These are phyloP conservation scores for Boletus edulis DNA, from an alignment of 768 basidiomycete species.

Conservation along the genomic window DNA sequence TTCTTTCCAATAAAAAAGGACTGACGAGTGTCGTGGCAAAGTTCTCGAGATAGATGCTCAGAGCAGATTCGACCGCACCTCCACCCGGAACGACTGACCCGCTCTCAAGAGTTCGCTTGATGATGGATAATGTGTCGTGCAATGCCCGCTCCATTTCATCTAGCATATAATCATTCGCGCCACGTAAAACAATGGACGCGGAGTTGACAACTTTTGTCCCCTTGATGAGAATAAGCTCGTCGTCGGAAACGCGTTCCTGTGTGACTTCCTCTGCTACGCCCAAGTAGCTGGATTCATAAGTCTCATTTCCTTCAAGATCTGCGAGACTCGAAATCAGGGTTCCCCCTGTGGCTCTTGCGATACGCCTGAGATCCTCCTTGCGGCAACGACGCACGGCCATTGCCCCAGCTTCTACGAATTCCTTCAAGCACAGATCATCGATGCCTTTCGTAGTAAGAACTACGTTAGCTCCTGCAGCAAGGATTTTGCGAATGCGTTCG, in stretches of 20 bases:
- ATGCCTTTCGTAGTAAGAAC: slow-evolving; percentile 98
- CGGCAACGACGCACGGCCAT: slow-evolving; percentile 98
- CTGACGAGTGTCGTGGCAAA: slow-evolving; percentile 95
- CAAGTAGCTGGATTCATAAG: slow-evolving; percentile 87
- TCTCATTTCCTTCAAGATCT: slow-evolving; percentile 97
- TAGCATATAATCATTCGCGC: slow-evolving; percentile 98
- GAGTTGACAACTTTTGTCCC: slow-evolving; percentile 97
- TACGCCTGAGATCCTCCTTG: slow-evolving; percentile 96
- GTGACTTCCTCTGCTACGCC: slow-evolving; percentile 95
- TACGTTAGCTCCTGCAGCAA: slow-evolving; percentile 95
- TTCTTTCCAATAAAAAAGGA: slow-evolving; percentile 4
- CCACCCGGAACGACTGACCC: slow-evolving; percentile 96
- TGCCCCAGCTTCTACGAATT: slow-evolving; percentile 97
- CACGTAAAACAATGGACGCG: slow-evolving; percentile 88
- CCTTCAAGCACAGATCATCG: slow-evolving; percentile 96
- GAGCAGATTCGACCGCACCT: slow-evolving; percentile 94
- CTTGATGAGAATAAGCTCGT: slow-evolving; percentile 96
- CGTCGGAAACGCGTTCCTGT: slow-evolving; percentile 97
- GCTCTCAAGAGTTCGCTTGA: slow-evolving; percentile 96
- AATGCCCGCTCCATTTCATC: slow-evolving; percentile 99
- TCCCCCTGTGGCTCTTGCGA: slow-evolving; percentile 96
- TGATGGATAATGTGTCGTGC: slow-evolving; percentile 91
- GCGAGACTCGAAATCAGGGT: slow-evolving; percentile 90
- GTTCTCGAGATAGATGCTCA: slow-evolving; percentile 97
- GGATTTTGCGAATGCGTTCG: slow-evolving; percentile 93